Base-by-base conservation (phyloP, 352 stramenopile species). In the Globisporangium echinulatum region DNA sequence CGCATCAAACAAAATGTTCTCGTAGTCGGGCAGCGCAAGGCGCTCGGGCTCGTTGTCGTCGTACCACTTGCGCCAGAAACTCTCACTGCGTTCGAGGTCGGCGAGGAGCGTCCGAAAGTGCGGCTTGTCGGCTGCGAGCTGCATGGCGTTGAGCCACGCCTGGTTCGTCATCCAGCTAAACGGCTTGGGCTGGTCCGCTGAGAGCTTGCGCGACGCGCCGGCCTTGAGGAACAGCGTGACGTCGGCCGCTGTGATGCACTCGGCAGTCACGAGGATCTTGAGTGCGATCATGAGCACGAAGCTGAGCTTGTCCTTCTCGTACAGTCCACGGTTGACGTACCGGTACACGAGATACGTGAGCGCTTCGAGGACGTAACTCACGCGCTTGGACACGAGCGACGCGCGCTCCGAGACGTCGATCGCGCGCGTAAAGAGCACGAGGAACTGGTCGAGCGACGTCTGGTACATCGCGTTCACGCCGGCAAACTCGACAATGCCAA, bases 381-480 rank as follows among this genome's bases (percentile, higher is more conserved):
- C 88, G n/a, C 90, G 77, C 62, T 94, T 95, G 14, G 74, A 91
- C 14, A 88, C 67, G 7, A 97, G 68, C 40, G 71, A 65, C 14
- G 90, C 81, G 7, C 88, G 77, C 57, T 96, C 87, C 6, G 88
- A 86, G 43, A 80, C 61, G 44, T 96, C 87, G 60, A 97, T 96
- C 14, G 77, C 73, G 13, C 71, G 79, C 5, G 83, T 78, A 57
- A 97, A 97, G 5, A 97, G 69, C 19, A 79, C 73, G 9, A 96
- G 69, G 58, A 97, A 97, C 66, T 96, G 88, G 50, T 95, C 87
- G 52, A 97, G 64, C 5, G 80, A 93, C 0, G 75, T 95, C 68
- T 97, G 88, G 70, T 97, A 97, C 88, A 97, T 97, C 6, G 67
- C 63, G 52, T 97, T 96, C n/a, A 97, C 77, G 2, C 73, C 69